Evolutionary conservation across 2,329 filamentous ascomycete genomes (phyloP), one percentile per base, ranked within the genome.

Genomic region (Colletotrichum viniferum): DNA sequence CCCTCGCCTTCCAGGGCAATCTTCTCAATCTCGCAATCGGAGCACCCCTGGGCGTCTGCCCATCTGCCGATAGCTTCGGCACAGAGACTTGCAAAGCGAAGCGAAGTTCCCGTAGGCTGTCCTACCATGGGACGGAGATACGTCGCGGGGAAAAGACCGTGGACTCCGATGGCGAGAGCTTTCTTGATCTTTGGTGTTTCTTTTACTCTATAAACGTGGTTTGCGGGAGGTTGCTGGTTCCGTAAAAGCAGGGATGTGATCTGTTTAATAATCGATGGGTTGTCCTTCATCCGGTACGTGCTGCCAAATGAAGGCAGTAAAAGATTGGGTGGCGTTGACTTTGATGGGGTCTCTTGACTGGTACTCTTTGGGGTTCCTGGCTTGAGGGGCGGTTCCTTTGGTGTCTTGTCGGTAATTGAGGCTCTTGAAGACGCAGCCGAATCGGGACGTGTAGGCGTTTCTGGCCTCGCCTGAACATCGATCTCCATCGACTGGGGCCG

Each of bases 1-100:
- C 97, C 97, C 84, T 99, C 97, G 26, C 96, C 96, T 85, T 99
- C 97, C 1, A 99, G 89, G 1, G 96, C 95, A 16, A 98, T 94
- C 82, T 97, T 98, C 81, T 98, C 96, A 71, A 99, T 95, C 79
- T 97, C 94, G 76, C 91, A 92, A 77, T 96, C 94, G 3, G 89
- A 86, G 76, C 93, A 95, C 1, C 94, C 93, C 78, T 95, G 91
- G 14, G 87, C 87, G 69, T 95, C 92, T 0, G 95, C 92, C 95
- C 96, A 99, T 75, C 93, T 90, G 73, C 93, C 91, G 79, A 99
- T 96, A 2, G 95, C 94, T 52, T 94, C 92, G 7, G 96, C 96
- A 21, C 94, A 94, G 81, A 96, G 93, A 77, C 94, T 96, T 12
- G 96, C 95, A 81, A 99, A 99, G 55, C 96, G 93, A 72, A 98